A percentile compares a stretch with the other conserved stretches of the same genome.
Evolutionary conservation across 306 rosid genomes (phyloP).

Genomic region (Fagus sylvatica): DNA sequence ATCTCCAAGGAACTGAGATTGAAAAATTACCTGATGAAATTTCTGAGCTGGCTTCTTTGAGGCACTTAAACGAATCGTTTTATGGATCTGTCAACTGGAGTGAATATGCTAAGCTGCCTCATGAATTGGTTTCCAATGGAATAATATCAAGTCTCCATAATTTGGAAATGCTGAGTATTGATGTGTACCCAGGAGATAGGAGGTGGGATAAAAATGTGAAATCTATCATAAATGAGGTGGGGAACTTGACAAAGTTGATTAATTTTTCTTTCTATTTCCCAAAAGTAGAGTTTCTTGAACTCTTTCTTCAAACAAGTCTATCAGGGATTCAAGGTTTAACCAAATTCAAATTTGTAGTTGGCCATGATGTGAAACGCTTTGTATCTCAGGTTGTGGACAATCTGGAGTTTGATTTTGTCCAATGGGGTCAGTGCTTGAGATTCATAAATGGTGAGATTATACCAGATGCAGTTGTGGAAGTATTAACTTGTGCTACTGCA

Average conservation of each 20-base stretch:
- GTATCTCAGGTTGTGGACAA: not conserved
- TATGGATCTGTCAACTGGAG: not conserved
- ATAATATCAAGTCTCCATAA: not conserved
- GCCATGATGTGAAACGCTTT: not conserved
- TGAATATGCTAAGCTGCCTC: conserved; percentile 7
- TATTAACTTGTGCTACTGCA: not conserved
- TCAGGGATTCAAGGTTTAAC: not conserved
- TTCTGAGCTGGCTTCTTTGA: not conserved
- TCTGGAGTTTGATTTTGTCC: not conserved
- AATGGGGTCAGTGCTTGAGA: not conserved
- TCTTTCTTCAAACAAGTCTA: not conserved
- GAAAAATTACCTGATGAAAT: not conserved
- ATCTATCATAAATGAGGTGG: not conserved
- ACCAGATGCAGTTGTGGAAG: conserved; percentile 8
- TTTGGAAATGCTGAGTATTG: conserved; percentile 1
- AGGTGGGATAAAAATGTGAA: not conserved
- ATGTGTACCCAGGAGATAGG: conserved; percentile 3
- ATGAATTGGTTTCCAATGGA: not conserved
- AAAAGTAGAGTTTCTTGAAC: not conserved
- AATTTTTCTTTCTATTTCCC: not conserved
- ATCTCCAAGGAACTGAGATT: not conserved
- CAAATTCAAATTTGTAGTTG: not conserved
- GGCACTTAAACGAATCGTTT: not conserved
- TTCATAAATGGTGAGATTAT: not conserved
- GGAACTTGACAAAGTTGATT: not conserved